Percentiles rank a stretch among this genome's conserved stretches.
Evolutionary conservation across 176 grass and related monocot genomes (phyloP).

Genomic region (Typha latifolia): DNA sequence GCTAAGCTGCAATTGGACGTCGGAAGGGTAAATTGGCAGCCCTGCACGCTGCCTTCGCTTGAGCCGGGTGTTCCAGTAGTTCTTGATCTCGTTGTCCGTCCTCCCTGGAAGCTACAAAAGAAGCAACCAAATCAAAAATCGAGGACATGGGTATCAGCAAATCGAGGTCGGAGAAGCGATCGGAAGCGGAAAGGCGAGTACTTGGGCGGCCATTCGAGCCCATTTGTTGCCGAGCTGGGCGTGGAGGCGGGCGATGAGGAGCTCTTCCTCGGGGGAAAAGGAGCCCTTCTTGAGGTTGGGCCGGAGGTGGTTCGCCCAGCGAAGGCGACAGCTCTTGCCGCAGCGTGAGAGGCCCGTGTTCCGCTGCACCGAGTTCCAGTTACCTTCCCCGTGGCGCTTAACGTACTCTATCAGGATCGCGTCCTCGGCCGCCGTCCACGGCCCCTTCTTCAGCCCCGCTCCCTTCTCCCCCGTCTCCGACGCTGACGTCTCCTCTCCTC

Average conservation of each 20-base stretch:
- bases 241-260: conserved; percentile 51
- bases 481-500: not conserved
- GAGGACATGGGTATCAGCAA: not conserved
- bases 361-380: conserved; percentile 60
- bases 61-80: conserved; percentile 18
- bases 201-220: conserved; percentile 53
- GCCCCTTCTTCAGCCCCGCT: conserved; percentile 52
- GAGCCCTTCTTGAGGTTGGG: conserved; percentile 76
- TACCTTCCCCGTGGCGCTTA: conserved; percentile 46
- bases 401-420: conserved; percentile 43
- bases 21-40: conserved; percentile 54
- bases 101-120: conserved; percentile 9
- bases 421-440: conserved; percentile 51
- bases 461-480: not conserved
- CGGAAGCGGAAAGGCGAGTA: not conserved
- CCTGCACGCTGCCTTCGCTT: conserved; percentile 53
- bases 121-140: not conserved
- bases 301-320: conserved; percentile 81
- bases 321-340: conserved; percentile 84
- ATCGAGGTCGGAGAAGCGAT: not conserved
- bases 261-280: conserved; percentile 61
- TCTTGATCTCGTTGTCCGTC: conserved; percentile 20
- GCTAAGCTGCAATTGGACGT: conserved; percentile 37
- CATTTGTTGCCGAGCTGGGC: conserved; percentile 69
- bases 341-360: conserved; percentile 40